phyloP scores from a whole-genome alignment of 2,329 filamentous ascomycete genomes.

The Lachnellula subtilissima region DNA sequence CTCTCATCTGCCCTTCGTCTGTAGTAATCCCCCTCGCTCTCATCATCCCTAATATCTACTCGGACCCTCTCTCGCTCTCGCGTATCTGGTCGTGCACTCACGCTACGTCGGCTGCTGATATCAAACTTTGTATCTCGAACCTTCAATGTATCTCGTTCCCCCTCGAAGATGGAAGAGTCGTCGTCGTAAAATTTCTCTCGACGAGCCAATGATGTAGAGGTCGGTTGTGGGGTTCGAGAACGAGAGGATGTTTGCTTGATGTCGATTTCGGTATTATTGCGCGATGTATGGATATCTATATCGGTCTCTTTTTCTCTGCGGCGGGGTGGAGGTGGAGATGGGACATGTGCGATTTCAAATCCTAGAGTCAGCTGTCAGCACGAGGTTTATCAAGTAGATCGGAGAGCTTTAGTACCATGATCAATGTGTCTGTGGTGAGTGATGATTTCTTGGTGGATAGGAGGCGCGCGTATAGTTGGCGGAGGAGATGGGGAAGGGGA shows the following conservation, averaged over 20 bases:
- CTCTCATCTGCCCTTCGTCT: constrained; percentile 65
- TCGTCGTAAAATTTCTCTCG: constrained; percentile 51
- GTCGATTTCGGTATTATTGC: constrained; percentile 53
- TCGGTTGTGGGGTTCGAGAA: constrained; percentile 18
- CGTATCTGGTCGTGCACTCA: constrained; percentile 23
- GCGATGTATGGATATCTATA: constrained; percentile 55
- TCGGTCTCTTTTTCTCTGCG: constrained; percentile 43
- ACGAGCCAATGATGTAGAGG: constrained; percentile 8
- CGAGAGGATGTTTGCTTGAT: constrained; percentile 33
- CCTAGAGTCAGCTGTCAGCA: constrained; percentile 21
- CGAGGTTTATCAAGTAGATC: not conserved
- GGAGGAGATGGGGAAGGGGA: constrained; percentile 24
- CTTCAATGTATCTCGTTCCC: constrained; percentile 27
- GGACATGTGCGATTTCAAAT: constrained; percentile 24
- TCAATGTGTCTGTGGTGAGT: constrained; percentile 78
- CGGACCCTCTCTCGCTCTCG: not conserved
- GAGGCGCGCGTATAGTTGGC: constrained; percentile 62
- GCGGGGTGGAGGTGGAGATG: constrained; percentile 28
- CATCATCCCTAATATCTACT: constrained; percentile 28
- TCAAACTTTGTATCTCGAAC: constrained; percentile 34
- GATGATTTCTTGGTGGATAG: constrained; percentile 82
- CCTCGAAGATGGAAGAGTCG: constrained; percentile 63
- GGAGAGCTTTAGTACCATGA: constrained; percentile 56
- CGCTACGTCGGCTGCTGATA: constrained; percentile 22
- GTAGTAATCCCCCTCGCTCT: constrained; percentile 55